phyloP scores from a whole-genome alignment of 768 basidiomycete genomes.

The Hygrocybe punicea region DNA sequence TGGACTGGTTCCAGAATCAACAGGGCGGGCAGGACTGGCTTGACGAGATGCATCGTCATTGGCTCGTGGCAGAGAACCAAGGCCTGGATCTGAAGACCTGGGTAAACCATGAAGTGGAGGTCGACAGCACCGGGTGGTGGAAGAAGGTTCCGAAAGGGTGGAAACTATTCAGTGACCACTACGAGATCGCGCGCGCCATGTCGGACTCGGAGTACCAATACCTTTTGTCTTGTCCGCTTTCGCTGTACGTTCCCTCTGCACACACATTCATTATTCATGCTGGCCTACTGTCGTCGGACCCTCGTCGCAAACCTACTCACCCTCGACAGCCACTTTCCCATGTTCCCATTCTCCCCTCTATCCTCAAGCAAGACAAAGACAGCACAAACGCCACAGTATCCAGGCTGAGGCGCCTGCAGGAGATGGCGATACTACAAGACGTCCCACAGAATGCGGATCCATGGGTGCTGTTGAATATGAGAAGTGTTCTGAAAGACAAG shows the following conservation, averaged over 20 bases:
- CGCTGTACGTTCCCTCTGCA: conserved; percentile 68
- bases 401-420: conserved; percentile 56
- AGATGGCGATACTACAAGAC: conserved; percentile 59
- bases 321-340: conserved; percentile 69
- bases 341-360: conserved; percentile 41
- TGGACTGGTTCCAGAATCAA: conserved; percentile 64
- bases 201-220: conserved; percentile 64
- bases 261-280: conserved; percentile 81
- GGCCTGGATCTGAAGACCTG: conserved; percentile 40
- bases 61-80: conserved; percentile 34
- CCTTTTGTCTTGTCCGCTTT: conserved; percentile 68
- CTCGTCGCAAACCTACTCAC: conserved; percentile 47
- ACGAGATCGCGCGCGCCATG: conserved; percentile 67
- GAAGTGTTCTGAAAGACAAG: conserved; percentile 47
- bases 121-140: conserved; percentile 42
- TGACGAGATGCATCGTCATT: conserved; percentile 42
- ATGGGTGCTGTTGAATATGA: conserved; percentile 74
- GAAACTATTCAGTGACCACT: conserved; percentile 75
- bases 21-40: conserved; percentile 58
- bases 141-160: conserved; percentile 60
- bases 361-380: conserved; percentile 4
- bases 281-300: conserved; percentile 74
- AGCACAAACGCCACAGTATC: conserved; percentile 16
- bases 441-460: conserved; percentile 76
- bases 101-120: conserved; percentile 33